Base-by-base conservation (phyloP, 1,284 basidiomycete species). In the Macrocystidia cucumis region DNA sequence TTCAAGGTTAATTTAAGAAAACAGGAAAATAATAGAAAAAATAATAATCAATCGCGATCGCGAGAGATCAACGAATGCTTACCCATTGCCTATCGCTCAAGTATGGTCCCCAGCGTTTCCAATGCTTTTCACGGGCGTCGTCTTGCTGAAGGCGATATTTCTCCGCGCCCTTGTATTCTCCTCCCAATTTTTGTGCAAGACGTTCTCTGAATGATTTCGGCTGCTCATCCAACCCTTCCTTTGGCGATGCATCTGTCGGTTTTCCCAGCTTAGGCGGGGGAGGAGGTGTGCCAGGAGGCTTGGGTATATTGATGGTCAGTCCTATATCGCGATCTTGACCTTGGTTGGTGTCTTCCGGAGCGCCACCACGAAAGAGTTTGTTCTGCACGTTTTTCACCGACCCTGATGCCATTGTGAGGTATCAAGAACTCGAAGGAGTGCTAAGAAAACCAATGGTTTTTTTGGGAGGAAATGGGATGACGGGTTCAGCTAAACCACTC, bases 91-190 rank as follows among this genome's bases (percentile, higher is more conserved):
- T 74, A 63, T 98, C 95, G 44, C 84, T 86, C 42, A 98, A 72
- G 65, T 98, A 98, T 11, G 95, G 95, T 18, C 95, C 95, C 95
- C 95, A 98, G 49, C 90, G 74, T 63, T 97, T 97, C 95, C 95
- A 98, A 59, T 98, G 91, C 71, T 72, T 59, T 44, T 70, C 63
- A 51, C 75, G 79, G 31, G 67, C 62, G 39, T 69, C 73, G 43
- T 84, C 80, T 50, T 89, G 78, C 29, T 77, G 62, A 11, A 96
- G 72, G 36, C 88, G 78, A 57, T 78, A 63, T 36, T 67, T 67
- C 57, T 89, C 86, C 16, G 68, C 72, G 20, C 82, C 78, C 29
- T 73, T 65, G 49, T 86, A 86, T 11, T 73, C 63, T 5, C 55
- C 41, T 1, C 78, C 79, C 19, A 87, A 63, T 38, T 62, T 55